Evolutionary conservation across 2,329 filamentous ascomycete species (phyloP), one percentile per base, ranked within the genome.

Genomic region (Ambrosiella xylebori): DNA sequence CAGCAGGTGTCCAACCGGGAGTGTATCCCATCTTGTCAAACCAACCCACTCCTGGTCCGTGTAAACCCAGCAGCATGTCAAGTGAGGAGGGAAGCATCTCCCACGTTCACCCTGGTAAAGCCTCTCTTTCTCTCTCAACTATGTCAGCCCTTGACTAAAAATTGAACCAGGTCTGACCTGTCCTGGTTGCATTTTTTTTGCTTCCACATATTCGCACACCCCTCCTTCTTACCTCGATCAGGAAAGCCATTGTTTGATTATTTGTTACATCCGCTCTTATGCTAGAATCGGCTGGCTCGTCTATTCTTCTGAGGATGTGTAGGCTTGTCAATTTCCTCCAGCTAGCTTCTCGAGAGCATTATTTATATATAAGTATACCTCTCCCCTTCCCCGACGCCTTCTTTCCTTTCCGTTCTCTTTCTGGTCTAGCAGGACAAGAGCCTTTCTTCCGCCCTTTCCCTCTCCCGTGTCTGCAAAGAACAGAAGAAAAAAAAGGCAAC

Each of bases 381-480:
- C 27, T 11, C n/a, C 7, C 52, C 37, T 3, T 41, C 15, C 38
- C 38, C 15, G 52, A 17, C 17, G n/a, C 52, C 40, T 41, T 19
- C n/a, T 41, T 54, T 41, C 19, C 38, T 36, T 54, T 51, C 37
- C 39, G 12, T 54, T 54, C 39, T 54, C 19, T 38, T 54, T 54
- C 19, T 41, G 27, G 38, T 41, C 37, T 9, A 54, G 38, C 13
- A 54, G 38, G 38, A 19, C 38, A 54, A 40, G 52, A 54, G 52
- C 52, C 52, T 41, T 41, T 41, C 39, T 17, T 54, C 35, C 37
- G 52, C 38, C 52, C 52, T 54, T 54, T 12, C 52, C 27, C 52
- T 54, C 52, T 54, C 41, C 35, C 17, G 27, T 11, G 47, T 35
- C 27, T 36, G 13, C 19, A 51, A 41, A 41, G n/a, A 41, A 41